phyloP scores from a whole-genome alignment of 805 yeast species.

The Saturnispora zaruensis region DNA sequence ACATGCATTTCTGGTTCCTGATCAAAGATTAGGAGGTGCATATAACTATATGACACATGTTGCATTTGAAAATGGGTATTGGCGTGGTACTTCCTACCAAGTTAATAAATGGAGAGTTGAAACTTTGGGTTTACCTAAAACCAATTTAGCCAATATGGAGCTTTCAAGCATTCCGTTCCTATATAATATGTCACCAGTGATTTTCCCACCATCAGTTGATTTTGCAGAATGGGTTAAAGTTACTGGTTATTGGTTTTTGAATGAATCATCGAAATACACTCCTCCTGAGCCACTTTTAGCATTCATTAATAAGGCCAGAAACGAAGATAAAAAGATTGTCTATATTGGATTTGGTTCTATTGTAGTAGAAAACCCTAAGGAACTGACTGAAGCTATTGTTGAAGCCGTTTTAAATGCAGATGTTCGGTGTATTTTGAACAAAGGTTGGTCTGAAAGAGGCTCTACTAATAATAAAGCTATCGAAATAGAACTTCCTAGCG shows the following conservation, averaged over 20 bases:
- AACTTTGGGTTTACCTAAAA: constrained; percentile 53
- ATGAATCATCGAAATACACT: constrained; percentile 37
- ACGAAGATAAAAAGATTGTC: constrained; percentile 59
- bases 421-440: constrained; percentile 78
- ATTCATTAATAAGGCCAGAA: constrained; percentile 56
- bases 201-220: constrained; percentile 88
- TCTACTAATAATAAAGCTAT: constrained; percentile 27
- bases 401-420: constrained; percentile 75
- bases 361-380: constrained; percentile 76
- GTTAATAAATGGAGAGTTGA: constrained; percentile 82
- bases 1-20: constrained; percentile 93
- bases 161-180: constrained; percentile 79
- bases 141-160: constrained; percentile 61
- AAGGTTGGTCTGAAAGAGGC: constrained; percentile 86
- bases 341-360: constrained; percentile 96
- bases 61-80: constrained; percentile 83
- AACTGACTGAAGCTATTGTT: constrained; percentile 66
- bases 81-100: constrained; percentile 86
- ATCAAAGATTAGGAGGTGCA: constrained; percentile 85
- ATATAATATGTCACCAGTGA: constrained; percentile 80
- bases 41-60: constrained; percentile 90
- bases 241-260: constrained; percentile 92
- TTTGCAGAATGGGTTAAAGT: constrained; percentile 93
- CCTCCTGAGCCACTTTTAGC: constrained; percentile 52
- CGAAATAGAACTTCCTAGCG: constrained; percentile 51